These are phyloP conservation scores for Chamaenerion angustifolium DNA, from an alignment of 345 rosid genomes.

Conservation along the genomic window DNA sequence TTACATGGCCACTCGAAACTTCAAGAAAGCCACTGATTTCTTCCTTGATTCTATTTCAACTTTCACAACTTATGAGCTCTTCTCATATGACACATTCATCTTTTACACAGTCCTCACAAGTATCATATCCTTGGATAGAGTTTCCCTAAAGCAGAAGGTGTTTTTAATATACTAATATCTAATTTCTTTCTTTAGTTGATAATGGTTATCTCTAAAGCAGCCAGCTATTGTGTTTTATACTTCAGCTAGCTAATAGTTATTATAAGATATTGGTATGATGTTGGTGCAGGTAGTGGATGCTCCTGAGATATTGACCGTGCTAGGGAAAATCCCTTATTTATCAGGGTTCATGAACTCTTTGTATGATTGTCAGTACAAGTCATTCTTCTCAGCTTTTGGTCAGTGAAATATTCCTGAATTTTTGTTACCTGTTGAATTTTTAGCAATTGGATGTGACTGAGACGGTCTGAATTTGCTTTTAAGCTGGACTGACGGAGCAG, in stretches of 20 bases:
- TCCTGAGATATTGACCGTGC: slow-evolving; percentile 96
- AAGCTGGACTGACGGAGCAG: slow-evolving; percentile 61
- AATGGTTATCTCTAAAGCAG: background rate
- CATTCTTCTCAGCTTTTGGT: slow-evolving; percentile 91
- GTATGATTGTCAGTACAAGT: slow-evolving; percentile 87
- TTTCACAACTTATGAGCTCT: slow-evolving; percentile 91
- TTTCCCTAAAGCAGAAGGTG: slow-evolving; percentile 93
- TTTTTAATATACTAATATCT: background rate
- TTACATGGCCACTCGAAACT: slow-evolving; percentile 82
- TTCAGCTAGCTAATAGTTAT: background rate
- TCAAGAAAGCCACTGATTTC: slow-evolving; percentile 77
- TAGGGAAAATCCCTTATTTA: slow-evolving; percentile 77
- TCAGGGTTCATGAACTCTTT: slow-evolving; percentile 88
- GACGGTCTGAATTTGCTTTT: slow-evolving; percentile 1
- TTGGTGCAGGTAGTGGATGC: slow-evolving; percentile 84
- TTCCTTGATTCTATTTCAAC: slow-evolving; percentile 97
- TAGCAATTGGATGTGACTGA: background rate
- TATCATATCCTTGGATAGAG: slow-evolving; percentile 90
- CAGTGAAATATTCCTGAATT: slow-evolving; percentile 11
- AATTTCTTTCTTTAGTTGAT: slow-evolving; percentile 4
- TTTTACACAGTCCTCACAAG: slow-evolving; percentile 95
- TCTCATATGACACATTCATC: slow-evolving; percentile 88
- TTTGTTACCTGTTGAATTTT: no score
- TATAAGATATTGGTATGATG: background rate
- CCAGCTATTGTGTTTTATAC: background rate